Evolutionary conservation across 768 basidiomycete species (phyloP).

Genomic region (Pleurotus platypus): DNA sequence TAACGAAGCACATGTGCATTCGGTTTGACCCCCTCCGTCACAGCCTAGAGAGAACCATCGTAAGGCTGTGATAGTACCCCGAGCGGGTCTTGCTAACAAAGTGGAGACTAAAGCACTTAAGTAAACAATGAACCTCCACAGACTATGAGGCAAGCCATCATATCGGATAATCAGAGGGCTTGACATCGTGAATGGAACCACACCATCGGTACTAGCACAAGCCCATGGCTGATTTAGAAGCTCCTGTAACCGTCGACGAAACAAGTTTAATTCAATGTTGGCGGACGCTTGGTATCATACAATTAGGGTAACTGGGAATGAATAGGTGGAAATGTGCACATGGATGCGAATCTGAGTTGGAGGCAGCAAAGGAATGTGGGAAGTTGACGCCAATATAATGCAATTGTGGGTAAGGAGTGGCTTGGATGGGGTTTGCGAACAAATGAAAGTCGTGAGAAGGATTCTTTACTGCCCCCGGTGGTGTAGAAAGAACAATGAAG

Average conservation of each 20-base stretch:
- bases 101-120: too few relatives aligned
- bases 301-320: not conserved
- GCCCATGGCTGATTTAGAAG: not conserved
- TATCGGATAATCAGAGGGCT: not conserved
- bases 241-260: not conserved
- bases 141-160: too few relatives aligned
- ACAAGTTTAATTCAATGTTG: not conserved
- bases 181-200: not conserved
- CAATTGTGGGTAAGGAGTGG: not conserved
- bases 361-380: not conserved
- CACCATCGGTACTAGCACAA: not conserved
- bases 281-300: slow-evolving; percentile 6
- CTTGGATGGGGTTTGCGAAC: not conserved
- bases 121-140: too few relatives aligned
- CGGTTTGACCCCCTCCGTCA: too few relatives aligned
- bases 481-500: not conserved
- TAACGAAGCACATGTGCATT: too few relatives aligned
- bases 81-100: too few relatives aligned
- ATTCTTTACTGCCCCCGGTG: not conserved
- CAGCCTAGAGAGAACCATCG: too few relatives aligned
- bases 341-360: not conserved
- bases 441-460: not conserved
- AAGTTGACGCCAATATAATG: not conserved
- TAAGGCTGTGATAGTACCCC: too few relatives aligned
- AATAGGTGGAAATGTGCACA: slow-evolving; percentile 1